These are phyloP conservation scores for Erigeron philadelphicus DNA, from an alignment of 140 eudicot genomes.

Conservation along the genomic window DNA sequence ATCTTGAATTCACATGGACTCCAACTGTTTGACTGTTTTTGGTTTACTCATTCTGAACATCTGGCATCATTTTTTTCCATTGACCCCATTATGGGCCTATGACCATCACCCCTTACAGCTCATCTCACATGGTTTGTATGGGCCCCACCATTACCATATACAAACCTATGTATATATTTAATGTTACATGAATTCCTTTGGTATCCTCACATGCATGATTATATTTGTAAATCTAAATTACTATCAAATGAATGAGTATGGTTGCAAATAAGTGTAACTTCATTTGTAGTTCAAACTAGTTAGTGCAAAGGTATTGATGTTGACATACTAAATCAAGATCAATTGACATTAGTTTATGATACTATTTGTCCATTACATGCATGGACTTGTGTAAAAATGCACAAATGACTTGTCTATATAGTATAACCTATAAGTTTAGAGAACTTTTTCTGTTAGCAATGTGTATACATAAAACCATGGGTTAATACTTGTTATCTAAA, in stretches of 20 bases:
- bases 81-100: slow-evolving; percentile 46
- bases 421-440: neutral
- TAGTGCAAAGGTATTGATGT: neutral
- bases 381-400: neutral
- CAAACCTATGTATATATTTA: slow-evolving; percentile 1
- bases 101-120: slow-evolving; percentile 37
- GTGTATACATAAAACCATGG: too few relatives aligned
- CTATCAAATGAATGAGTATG: too few relatives aligned
- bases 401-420: neutral
- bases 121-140: slow-evolving; percentile 47
- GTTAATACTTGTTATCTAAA: too few relatives aligned
- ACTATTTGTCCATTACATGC: neutral
- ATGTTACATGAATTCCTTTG: slow-evolving; percentile 7
- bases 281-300: neutral
- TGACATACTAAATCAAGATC: too few relatives aligned
- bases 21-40: slow-evolving; percentile 42
- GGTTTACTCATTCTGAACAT: slow-evolving; percentile 45
- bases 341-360: neutral
- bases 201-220: slow-evolving; percentile 7
- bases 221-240: neutral
- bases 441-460: neutral
- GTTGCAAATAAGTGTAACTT: too few relatives aligned
- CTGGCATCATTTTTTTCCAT: slow-evolving; percentile 42
- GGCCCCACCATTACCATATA: slow-evolving; percentile 34
- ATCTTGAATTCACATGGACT: slow-evolving; percentile 37